Base-by-base conservation (phyloP, 1,139 yeast genomes). In the Saccharomycopsis hybrid region DNA sequence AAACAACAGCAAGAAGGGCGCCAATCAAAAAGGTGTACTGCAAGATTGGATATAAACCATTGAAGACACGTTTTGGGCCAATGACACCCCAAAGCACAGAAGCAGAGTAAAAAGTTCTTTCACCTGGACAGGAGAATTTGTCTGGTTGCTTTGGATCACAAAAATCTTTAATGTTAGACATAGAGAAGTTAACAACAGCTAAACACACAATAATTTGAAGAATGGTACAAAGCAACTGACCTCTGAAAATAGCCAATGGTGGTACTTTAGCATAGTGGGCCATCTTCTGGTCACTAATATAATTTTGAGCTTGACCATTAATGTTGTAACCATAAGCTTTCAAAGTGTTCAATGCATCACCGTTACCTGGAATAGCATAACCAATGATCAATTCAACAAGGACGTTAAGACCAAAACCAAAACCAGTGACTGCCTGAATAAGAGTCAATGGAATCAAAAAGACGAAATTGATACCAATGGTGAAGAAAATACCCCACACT, bases 71-170 rank as follows among this genome's bases (percentile, higher is more conserved):
- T 60, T 74, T 69, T 27, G 89, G 89, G 30, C 87, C 88, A 58
- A 82, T 78, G 45, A 77, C 77, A 55, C 86, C 86, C 78, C 81
- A 79, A 27, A 77, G 65, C 18, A 79, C 75, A 54, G 80, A 72
- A 13, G 81, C 71, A 41, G 75, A 65, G 63, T 69, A 80, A 60
- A 65, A 76, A 1, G 78, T 72, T 40, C 62, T 65, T 18, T 72
- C 69, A 44, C 62, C 65, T 36, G 77, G 75, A 60, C 79, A 74
- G 2, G 71, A 65, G 59, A 74, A 74, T 46, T 67, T 67, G 41
- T 71, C 64, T 5, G 59, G 47, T 50, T 77, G 77, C 31, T 60
- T 57, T 13, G 70, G 63, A 2, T 63, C 61, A 63, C 86, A 80
- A 56, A 75, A 65, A 47, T 70, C 74, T n/a, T 65, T 62, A 52